Base-by-base conservation (phyloP, 108 stramenopile genomes). In the Pinguiococcus pyrenoidosus region DNA sequence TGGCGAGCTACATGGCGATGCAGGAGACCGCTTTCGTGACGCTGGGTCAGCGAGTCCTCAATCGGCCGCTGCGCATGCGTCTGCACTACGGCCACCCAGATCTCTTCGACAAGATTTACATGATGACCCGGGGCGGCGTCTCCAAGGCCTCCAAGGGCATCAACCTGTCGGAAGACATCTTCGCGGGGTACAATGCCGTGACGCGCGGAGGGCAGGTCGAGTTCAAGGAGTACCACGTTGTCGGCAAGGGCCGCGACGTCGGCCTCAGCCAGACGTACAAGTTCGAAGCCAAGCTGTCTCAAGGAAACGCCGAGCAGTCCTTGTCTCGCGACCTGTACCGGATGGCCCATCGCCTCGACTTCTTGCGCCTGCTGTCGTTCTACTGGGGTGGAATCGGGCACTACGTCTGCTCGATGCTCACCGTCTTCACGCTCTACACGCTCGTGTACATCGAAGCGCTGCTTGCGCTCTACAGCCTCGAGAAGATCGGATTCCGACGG, bases 221-320 rank as follows among this genome's bases (percentile, higher is more conserved):
- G 4, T 93, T 93, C 74, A 85, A 85, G 55, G 95, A 96, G 62
- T 96, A 93, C 49, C 72, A 87, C 21, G 88, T 92, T 59, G 86
- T 91, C 27, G 95, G 95, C 43, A 96, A 96, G 62, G 95, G 95
- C 18, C 83, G 95, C 20, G 95, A 96, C 70, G 95, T 96, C 16
- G 95, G 95, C 36, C 86, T 92, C 87, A 89, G 86, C 49, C 95
- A 96, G 63, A 96, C 91, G 44, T 96, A 96, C 78, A 91, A 96
- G 58, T 96, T 96, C 69, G 95, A 96, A 66, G 91, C 95, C 14
- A 96, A 96, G 56, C 78, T 96, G 1, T 86, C 89, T 52, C 95
- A 96, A 73, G 95, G 95, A 33, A 88, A 89, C 17, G 95, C 83
- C 18, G 95, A 96, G 53, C 95, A 96, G 71, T 91, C 90, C 63